Conservation (phyloP, 805 yeast species). For the Yarrowia sp. region DNA sequence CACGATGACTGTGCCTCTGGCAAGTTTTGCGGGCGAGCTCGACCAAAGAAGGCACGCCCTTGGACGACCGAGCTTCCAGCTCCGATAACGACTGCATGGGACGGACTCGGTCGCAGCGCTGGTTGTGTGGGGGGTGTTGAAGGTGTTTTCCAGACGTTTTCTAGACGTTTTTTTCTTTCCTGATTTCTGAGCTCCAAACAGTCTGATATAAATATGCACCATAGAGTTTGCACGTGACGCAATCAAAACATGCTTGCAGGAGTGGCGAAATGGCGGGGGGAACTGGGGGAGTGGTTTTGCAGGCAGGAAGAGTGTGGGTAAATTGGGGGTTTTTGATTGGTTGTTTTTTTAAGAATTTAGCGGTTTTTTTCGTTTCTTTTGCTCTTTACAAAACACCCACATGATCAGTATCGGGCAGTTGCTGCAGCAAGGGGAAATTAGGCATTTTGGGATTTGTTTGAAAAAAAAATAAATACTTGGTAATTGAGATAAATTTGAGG, state of each 20-base stretch:
- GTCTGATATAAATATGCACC: constrained; percentile 1
- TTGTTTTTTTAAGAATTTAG: neutral
- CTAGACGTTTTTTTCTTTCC: neutral
- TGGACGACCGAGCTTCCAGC: constrained; percentile 3
- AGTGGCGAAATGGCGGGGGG: neutral
- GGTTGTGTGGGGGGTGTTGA: neutral
- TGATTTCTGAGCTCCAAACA: neutral
- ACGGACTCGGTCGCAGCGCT: neutral
- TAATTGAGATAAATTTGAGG: too few relatives aligned
- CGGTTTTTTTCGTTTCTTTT: neutral
- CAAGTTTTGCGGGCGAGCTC: constrained; percentile 12
- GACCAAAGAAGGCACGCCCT: constrained; percentile 7
- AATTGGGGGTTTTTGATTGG: neutral
- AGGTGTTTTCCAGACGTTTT: neutral
- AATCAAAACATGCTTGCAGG: neutral
- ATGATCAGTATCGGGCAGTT: neutral
- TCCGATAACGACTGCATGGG: constrained; percentile 21
- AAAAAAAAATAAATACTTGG: too few relatives aligned
- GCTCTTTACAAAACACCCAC: neutral
- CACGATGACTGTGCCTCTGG: constrained; percentile 9
- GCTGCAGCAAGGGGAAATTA: neutral
- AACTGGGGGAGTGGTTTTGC: neutral
- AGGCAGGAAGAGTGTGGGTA: neutral
- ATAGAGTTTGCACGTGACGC: constrained; percentile 12
- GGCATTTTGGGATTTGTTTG: neutral